Percentiles rank a stretch among this genome's conserved stretches.
phyloP scores from a whole-genome alignment of 768 basidiomycete species.

The Albatrellus ellisii region DNA sequence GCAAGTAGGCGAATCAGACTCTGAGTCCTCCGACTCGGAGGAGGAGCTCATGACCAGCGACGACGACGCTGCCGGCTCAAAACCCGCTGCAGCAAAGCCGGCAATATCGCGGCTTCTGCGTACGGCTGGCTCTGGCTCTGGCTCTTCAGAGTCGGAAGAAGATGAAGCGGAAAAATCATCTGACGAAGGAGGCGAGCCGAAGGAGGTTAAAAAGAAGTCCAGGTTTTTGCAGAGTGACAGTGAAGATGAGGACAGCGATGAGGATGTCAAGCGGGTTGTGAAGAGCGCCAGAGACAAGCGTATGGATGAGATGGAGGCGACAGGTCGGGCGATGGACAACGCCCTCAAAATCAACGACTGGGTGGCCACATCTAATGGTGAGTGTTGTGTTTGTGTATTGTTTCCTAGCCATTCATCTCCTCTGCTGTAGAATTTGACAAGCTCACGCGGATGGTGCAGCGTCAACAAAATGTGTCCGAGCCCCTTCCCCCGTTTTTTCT shows the following conservation, averaged over 20 bases:
- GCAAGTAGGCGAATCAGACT: conserved; percentile 73
- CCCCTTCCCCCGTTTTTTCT: conserved; percentile 81
- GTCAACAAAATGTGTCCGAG: conserved; percentile 76
- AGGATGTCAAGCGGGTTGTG: conserved; percentile 56
- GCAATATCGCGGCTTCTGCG: conserved; percentile 74
- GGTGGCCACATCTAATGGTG: conserved; percentile 83
- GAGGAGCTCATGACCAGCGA: conserved; percentile 64
- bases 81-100: conserved; percentile 33
- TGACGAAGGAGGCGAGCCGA: conserved; percentile 24
- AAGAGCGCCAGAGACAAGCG: conserved; percentile 89
- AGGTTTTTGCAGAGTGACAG: conserved; percentile 30
- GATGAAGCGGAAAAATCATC: conserved; percentile 35
- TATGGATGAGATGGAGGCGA: conserved; percentile 88
- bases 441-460: conserved; percentile 77
- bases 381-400: conserved; percentile 15
- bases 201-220: conserved; percentile 26
- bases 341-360: conserved; percentile 95
- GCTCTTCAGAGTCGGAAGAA: conserved; percentile 26
- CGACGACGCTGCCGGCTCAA: conserved; percentile 43
- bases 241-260: conserved; percentile 45
- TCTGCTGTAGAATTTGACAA: conserved; percentile 81
- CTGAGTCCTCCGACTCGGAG: conserved; percentile 57
- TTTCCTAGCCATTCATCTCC: conserved; percentile 5
- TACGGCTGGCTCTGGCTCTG: conserved; percentile 41
- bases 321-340: conserved; percentile 87